A percentile compares a stretch with the other conserved stretches of the same genome.
Conservation (phyloP, 805 yeast genomes). For the Pichia deserticola region DNA sequence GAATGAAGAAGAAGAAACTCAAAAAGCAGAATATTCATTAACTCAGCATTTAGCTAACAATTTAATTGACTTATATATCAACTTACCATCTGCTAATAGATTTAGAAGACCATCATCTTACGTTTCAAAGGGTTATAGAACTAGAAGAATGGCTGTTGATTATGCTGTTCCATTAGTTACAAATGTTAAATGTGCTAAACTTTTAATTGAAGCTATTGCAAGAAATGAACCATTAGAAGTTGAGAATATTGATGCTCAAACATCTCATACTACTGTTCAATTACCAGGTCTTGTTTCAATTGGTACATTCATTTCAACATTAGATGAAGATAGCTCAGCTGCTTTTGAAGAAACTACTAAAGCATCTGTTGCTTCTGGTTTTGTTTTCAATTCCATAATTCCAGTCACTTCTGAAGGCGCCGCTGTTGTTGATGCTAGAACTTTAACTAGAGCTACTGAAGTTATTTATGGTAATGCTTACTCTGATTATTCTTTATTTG, state of each 20-base stretch:
- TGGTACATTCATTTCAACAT: slow-evolving; percentile 68
- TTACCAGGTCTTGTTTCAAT: slow-evolving; percentile 86
- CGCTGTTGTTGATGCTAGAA: slow-evolving; percentile 53
- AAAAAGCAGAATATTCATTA: slow-evolving; percentile 88
- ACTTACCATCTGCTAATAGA: slow-evolving; percentile 93
- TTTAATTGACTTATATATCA: slow-evolving; percentile 91
- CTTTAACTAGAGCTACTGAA: slow-evolving; percentile 59
- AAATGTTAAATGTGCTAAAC: slow-evolving; percentile 94
- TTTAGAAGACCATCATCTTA: slow-evolving; percentile 98
- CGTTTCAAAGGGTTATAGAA: slow-evolving; percentile 93
- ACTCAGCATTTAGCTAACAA: slow-evolving; percentile 95
- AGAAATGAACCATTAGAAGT: slow-evolving; percentile 63
- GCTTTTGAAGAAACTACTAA: slow-evolving; percentile 66
- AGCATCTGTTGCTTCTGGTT: slow-evolving; percentile 74
- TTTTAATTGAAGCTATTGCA: slow-evolving; percentile 88
- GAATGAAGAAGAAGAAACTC: slow-evolving; percentile 58
- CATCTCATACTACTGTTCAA: slow-evolving; percentile 75
- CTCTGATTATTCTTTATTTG: slow-evolving; percentile 76
- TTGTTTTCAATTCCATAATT: slow-evolving; percentile 74
- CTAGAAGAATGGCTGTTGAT: slow-evolving; percentile 99
- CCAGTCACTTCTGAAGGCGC: slow-evolving; percentile 64
- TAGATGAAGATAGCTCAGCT: slow-evolving; percentile 39
- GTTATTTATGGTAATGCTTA: slow-evolving; percentile 49
- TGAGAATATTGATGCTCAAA: slow-evolving; percentile 75
- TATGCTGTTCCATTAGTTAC: slow-evolving; percentile 96